Conservation (phyloP, 257 asterid species). For the Solanum medicagineum region DNA sequence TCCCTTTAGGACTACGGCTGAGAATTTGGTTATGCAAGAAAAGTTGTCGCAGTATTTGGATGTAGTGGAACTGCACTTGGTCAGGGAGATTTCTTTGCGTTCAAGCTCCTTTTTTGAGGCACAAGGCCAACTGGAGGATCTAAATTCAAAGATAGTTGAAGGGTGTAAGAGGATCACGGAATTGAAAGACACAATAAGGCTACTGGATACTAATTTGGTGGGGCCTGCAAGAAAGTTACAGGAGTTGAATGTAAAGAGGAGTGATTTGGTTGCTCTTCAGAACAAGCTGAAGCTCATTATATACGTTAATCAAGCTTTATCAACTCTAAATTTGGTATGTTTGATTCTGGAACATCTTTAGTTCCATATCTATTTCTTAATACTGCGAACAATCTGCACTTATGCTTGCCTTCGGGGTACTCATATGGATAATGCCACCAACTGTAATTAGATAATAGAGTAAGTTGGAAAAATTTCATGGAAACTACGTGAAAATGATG, state of each 20-base stretch:
- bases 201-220: constrained; percentile 65
- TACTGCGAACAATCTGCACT: background rate
- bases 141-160: constrained; percentile 61
- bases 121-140: constrained; percentile 86
- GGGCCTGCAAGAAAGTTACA: constrained; percentile 84
- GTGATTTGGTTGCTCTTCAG: constrained; percentile 62
- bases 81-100: constrained; percentile 85
- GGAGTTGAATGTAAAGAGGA: constrained; percentile 59
- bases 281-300: constrained; percentile 75
- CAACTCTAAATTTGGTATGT: constrained; percentile 80
- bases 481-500: background rate
- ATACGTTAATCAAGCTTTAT: constrained; percentile 92
- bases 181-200: constrained; percentile 82
- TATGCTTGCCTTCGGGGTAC: background rate
- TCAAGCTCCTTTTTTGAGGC: constrained; percentile 93
- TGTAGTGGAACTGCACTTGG: constrained; percentile 95
- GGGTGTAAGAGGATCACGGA: constrained; percentile 83
- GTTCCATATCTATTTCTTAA: background rate
- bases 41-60: constrained; percentile 90
- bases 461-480: background rate
- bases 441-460: background rate
- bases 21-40: constrained; percentile 85
- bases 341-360: background rate
- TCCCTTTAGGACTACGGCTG: constrained; percentile 70
- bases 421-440: background rate